phyloP scores from a whole-genome alignment of 352 stramenopile species.

The Globisporangium takayamanum region DNA sequence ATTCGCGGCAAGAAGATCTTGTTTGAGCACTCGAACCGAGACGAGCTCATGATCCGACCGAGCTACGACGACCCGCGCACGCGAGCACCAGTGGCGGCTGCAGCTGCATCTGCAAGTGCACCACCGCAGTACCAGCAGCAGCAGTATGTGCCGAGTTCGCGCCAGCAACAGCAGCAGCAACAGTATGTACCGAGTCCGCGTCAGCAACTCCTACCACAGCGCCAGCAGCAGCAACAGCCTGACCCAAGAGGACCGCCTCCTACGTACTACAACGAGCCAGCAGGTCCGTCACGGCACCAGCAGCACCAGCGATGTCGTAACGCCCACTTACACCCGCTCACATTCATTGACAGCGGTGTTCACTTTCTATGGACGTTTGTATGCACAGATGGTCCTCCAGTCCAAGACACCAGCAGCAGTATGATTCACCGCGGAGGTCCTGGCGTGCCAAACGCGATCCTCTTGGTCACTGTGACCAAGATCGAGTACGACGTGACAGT shows the following conservation, averaged over 20 bases:
- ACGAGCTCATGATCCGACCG: constrained; percentile 46
- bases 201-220: constrained; percentile 14
- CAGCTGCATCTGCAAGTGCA: not conserved
- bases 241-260: not conserved
- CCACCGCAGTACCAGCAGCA: not conserved
- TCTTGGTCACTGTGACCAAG: constrained; percentile 76
- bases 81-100: not conserved
- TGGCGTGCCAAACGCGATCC: constrained; percentile 50
- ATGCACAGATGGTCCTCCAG: no score
- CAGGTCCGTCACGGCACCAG: not conserved
- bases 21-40: constrained; percentile 65
- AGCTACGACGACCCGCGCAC: constrained; percentile 7
- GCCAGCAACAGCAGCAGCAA: constrained; percentile 15
- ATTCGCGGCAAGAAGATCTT: constrained; percentile 77
- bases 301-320: no score
- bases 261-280: constrained; percentile 5
- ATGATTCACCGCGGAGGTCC: constrained; percentile 23
- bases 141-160: constrained; percentile 1
- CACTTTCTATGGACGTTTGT: no score
- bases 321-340: not conserved
- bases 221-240: constrained; percentile 14
- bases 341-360: not conserved
- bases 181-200: constrained; percentile 3
- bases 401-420: not conserved
- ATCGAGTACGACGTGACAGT: constrained; percentile 82